phyloP scores from a whole-genome alignment of 768 basidiomycete genomes.

The Rickenella mellea region DNA sequence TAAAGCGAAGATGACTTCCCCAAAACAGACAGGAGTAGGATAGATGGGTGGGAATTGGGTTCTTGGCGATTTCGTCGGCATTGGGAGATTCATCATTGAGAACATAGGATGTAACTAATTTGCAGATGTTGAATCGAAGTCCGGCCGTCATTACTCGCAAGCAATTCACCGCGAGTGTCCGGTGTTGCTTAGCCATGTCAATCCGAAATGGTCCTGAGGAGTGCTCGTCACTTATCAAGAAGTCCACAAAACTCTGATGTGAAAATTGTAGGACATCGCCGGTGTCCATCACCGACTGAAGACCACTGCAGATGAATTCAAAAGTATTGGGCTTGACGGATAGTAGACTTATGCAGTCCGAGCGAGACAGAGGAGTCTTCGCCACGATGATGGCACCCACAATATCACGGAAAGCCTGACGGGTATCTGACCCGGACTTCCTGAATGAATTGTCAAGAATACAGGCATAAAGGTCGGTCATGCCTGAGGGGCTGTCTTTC shows the following conservation, averaged over 20 bases:
- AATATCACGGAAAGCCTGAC: constrained; percentile 8
- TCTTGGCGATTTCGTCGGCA: constrained; percentile 11
- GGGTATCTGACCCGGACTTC: constrained; percentile 1
- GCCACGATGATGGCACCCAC: constrained; percentile 16
- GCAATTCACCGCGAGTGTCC: constrained; percentile 12
- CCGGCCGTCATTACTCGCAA: constrained; percentile 18
- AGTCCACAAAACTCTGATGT: constrained; percentile 21
- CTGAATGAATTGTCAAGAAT: constrained; percentile 14
- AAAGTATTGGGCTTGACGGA: no score
- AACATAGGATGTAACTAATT: constrained; percentile 20
- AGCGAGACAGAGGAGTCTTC: constrained; percentile 12
- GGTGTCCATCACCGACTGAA: constrained; percentile 13
- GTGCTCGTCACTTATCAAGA: constrained; percentile 13
- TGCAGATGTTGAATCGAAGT: constrained; percentile 27
- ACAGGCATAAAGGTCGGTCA: constrained; percentile 11
- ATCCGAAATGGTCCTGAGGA: constrained; percentile 11
- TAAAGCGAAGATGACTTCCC: constrained; percentile 17
- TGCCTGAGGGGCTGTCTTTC: constrained; percentile 9
- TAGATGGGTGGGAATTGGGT: constrained; percentile 16
- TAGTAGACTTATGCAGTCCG: constrained; percentile 7
- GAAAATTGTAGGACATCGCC: constrained; percentile 9
- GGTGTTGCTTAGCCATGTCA: constrained; percentile 9
- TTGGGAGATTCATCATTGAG: constrained; percentile 19
- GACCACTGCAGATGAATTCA: no score
- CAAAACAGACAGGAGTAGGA: constrained; percentile 23